A percentile compares a stretch with the other conserved stretches of the same genome.
These are phyloP conservation scores for Suillus americanus DNA, from an alignment of 768 basidiomycete genomes.

Conservation along the genomic window DNA sequence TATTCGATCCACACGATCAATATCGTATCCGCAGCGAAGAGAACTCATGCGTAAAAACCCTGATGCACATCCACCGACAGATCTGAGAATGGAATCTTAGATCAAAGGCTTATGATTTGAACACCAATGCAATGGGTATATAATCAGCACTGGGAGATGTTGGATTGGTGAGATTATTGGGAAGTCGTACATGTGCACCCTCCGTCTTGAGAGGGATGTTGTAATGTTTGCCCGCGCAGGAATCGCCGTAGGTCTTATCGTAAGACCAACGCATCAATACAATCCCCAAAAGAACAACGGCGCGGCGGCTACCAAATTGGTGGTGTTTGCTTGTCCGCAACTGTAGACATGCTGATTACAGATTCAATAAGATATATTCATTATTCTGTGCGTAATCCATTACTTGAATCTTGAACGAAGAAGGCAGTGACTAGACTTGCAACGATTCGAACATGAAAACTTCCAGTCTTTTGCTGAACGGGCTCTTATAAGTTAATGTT, in stretches of 20 bases:
- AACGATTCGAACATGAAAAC: background rate
- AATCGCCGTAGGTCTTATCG: slow-evolving; percentile 25
- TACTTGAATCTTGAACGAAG: background rate
- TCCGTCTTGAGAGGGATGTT: background rate
- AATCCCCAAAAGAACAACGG: slow-evolving; percentile 22
- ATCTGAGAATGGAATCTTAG: background rate
- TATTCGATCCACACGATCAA: too few relatives aligned
- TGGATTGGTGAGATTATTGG: too few relatives aligned
- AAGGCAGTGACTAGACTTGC: background rate
- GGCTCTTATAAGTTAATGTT: too few relatives aligned
- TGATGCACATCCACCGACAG: background rate
- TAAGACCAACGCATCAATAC: slow-evolving; percentile 25
- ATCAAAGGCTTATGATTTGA: background rate
- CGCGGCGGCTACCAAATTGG: too few relatives aligned
- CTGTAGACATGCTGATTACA: background rate
- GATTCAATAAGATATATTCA: background rate
- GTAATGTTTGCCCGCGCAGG: slow-evolving; percentile 23
- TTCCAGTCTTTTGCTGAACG: too few relatives aligned
- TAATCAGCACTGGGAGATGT: too few relatives aligned
- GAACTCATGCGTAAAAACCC: background rate
- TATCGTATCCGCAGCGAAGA: too few relatives aligned
- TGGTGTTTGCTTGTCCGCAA: too few relatives aligned
- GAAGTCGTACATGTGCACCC: too few relatives aligned
- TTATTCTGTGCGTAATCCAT: background rate
- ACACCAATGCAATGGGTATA: background rate